Evolutionary conservation across 2,329 filamentous ascomycete genomes (phyloP).

Genomic region (Waltergamsia citrina): DNA sequence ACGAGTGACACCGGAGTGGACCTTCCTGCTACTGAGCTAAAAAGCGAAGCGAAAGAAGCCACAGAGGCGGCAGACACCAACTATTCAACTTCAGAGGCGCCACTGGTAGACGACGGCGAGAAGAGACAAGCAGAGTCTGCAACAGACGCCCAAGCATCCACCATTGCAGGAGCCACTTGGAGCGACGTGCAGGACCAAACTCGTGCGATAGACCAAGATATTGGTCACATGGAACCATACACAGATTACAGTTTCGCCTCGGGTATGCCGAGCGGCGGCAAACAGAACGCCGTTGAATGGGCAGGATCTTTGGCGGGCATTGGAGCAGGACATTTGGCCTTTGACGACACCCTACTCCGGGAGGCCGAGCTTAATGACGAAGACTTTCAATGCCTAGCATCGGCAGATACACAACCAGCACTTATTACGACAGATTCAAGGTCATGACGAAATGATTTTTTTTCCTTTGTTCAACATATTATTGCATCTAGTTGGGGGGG

Average conservation of each 20-base stretch:
- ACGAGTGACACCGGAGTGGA: no score
- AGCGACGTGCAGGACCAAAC: neutral
- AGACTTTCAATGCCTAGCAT: neutral
- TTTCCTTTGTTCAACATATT: neutral
- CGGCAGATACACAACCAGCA: neutral
- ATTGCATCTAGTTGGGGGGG: no score
- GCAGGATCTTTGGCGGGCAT: conserved; percentile 1
- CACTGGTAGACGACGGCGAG: no score
- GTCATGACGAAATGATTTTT: conserved; percentile 1
- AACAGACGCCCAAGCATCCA: no score
- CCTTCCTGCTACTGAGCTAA: no score
- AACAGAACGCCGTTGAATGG: neutral
- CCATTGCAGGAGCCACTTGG: no score
- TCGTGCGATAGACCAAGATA: neutral
- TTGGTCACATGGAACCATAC: neutral
- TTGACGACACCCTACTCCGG: neutral
- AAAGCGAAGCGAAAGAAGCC: no score
- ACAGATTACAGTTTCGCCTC: neutral
- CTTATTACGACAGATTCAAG: conserved; percentile 6
- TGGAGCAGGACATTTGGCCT: neutral
- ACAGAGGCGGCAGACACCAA: no score
- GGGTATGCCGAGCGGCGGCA: neutral
- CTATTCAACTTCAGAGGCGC: no score
- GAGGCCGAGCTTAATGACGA: neutral
- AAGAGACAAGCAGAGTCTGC: no score